Base-by-base conservation (phyloP, 371 early-diverging fungal species). In the Circinella umbellata region DNA sequence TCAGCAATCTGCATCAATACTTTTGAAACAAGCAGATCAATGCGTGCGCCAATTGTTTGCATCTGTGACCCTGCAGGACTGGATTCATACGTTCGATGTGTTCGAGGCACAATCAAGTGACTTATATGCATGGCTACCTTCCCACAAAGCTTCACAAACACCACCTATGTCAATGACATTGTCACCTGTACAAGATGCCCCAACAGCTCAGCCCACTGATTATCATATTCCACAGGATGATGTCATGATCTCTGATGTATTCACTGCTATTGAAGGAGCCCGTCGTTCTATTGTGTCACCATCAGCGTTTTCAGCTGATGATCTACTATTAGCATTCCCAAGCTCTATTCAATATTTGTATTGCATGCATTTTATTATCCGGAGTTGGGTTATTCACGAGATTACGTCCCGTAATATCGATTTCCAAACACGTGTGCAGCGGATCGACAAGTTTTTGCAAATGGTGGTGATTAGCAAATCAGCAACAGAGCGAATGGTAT, bases 101-200 rank as follows among this genome's bases (percentile, higher is more conserved):
- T 82, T 94, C 35, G 92, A 92, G 67, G 86, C 88, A 1, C 93
- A 94, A 70, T 89, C 92, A 4, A 77, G 80, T n/a, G 89, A 88
- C 61, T 80, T 88, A 11, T 78, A 93, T 69, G 87, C 90, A 4
- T 94, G 94, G 94, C 79, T 91, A 46, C 88, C 92, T 4, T 78
- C 88, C n/a, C 77, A 76, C 17, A 84, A 90, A 79, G 76, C 85
- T 70, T 69, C 76, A 65, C 70, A 53, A 66, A 49, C 81, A 27
- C 60, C 78, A 63, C 64, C 81, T 49, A 20, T 75, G 81, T 13
- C 90, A 76, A 27, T 86, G 83, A 46, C 76, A 13, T 55, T 83
- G 6, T 73, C 81, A 0, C 62, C 72, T 38, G 76, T 81, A 4
- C 37, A 49, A 10, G 77, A 75, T 35, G 69, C 75, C 0, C 84